These are phyloP conservation scores for Penicillium olsonii DNA, from an alignment of 2,329 filamentous ascomycete species.

Conservation along the genomic window DNA sequence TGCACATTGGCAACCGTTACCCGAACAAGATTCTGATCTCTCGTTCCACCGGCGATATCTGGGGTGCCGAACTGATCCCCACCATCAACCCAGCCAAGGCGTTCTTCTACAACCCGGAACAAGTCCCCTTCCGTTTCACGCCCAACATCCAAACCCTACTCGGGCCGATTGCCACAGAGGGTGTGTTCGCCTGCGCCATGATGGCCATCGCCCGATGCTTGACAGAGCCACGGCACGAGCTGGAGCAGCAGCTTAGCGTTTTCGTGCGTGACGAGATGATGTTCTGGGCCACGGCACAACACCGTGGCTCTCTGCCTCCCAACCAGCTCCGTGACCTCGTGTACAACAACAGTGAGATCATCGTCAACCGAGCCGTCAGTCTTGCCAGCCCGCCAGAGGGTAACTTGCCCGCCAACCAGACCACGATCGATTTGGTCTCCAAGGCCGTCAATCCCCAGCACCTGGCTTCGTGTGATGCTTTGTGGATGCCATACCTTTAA, in stretches of 20 bases:
- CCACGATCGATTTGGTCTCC: slow-evolving; percentile 91
- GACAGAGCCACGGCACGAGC: slow-evolving; percentile 75
- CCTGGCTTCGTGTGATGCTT: slow-evolving; percentile 80
- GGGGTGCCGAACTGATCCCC: slow-evolving; percentile 92
- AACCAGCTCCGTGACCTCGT: slow-evolving; percentile 76
- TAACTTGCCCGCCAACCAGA: slow-evolving; percentile 92
- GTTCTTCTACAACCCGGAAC: slow-evolving; percentile 91
- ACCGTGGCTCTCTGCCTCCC: slow-evolving; percentile 66
- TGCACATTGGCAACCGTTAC: slow-evolving; percentile 95
- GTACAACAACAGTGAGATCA: slow-evolving; percentile 81
- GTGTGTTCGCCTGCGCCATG: slow-evolving; percentile 90
- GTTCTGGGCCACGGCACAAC: slow-evolving; percentile 86
- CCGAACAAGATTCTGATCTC: slow-evolving; percentile 95
- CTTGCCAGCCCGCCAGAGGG: slow-evolving; percentile 74
- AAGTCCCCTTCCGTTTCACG: slow-evolving; percentile 94
- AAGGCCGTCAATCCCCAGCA: slow-evolving; percentile 90
- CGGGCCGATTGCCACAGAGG: slow-evolving; percentile 93
- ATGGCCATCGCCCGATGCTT: slow-evolving; percentile 96
- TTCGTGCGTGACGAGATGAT: slow-evolving; percentile 98
- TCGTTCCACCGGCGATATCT: slow-evolving; percentile 84
- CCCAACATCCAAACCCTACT: slow-evolving; percentile 95
- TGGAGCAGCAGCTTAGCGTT: slow-evolving; percentile 91
- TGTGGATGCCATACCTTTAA: slow-evolving; percentile 97
- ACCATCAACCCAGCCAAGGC: slow-evolving; percentile 82
- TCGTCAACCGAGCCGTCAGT: slow-evolving; percentile 86